phyloP scores from a whole-genome alignment of 2,329 filamentous ascomycete genomes.

The Thelonectria olida region DNA sequence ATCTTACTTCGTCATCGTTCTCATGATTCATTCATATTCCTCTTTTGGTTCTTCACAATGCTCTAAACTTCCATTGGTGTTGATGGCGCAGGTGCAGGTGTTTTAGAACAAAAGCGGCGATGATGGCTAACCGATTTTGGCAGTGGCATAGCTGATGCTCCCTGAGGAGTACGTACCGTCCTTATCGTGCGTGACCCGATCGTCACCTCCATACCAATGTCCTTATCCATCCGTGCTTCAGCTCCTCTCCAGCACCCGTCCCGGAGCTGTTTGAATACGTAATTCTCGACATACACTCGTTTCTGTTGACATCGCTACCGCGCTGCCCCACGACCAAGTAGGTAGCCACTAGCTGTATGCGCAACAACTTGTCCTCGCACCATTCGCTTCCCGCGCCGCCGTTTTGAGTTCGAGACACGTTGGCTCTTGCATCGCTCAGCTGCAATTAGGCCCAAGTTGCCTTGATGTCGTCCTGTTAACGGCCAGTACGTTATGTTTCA shows the following conservation, averaged over 20 bases:
- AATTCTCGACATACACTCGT: background rate
- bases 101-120: background rate
- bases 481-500: conserved; percentile 36
- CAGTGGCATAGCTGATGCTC: background rate
- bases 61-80: too few relatives aligned
- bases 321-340: background rate
- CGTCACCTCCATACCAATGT: conserved; percentile 1
- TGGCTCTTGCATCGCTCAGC: conserved; percentile 36
- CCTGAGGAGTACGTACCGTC: too few relatives aligned
- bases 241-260: background rate
- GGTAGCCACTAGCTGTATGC: background rate
- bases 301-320: background rate
- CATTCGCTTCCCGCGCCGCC: conserved; percentile 16
- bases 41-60: too few relatives aligned
- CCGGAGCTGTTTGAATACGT: background rate
- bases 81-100: too few relatives aligned
- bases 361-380: conserved; percentile 5
- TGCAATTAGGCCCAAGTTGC: conserved; percentile 9
- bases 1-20: too few relatives aligned
- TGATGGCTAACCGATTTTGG: background rate
- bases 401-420: conserved; percentile 39
- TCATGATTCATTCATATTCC: too few relatives aligned
- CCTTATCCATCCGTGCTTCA: background rate
- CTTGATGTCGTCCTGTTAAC: conserved; percentile 24
- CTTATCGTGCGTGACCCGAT: conserved; percentile 15